A percentile compares a stretch with the other conserved stretches of the same genome.
These are phyloP conservation scores for Pseudogymnoascus sp. DNA, from an alignment of 2,329 filamentous ascomycete species.

Conservation along the genomic window DNA sequence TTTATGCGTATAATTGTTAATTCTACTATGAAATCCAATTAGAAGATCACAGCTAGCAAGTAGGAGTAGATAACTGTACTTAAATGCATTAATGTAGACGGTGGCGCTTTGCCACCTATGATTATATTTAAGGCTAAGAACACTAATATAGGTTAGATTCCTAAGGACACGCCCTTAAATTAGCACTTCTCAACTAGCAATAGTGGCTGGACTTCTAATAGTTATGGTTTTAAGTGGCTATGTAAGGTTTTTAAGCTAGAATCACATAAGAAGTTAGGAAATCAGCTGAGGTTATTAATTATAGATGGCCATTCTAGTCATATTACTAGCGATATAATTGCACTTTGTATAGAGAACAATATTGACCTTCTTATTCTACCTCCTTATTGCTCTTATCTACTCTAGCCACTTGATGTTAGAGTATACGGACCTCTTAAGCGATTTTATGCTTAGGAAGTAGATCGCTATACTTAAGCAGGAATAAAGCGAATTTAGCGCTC, in stretches of 20 bases:
- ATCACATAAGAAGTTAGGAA: neutral
- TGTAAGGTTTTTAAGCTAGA: neutral
- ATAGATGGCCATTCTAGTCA: constrained; percentile 8
- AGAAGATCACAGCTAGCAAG: no score
- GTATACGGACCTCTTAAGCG: neutral
- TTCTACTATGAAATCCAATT: no score
- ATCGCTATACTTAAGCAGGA: neutral
- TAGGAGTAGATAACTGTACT: neutral
- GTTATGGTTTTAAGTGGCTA: neutral
- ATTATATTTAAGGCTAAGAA: constrained; percentile 9
- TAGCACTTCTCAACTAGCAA: neutral
- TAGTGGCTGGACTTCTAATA: neutral
- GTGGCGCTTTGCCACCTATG: neutral
- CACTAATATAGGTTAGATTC: neutral
- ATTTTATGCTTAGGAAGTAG: neutral
- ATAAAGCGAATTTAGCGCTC: neutral
- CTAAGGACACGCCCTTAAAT: neutral
- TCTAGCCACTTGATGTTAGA: neutral
- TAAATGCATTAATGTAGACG: neutral
- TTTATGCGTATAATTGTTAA: no score
- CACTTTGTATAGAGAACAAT: neutral
- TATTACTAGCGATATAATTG: neutral
- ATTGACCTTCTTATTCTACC: neutral
- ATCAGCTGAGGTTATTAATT: neutral
- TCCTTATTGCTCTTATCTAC: neutral